Conservation (phyloP, 345 rosid genomes). For the Streptanthus diversifolius region DNA sequence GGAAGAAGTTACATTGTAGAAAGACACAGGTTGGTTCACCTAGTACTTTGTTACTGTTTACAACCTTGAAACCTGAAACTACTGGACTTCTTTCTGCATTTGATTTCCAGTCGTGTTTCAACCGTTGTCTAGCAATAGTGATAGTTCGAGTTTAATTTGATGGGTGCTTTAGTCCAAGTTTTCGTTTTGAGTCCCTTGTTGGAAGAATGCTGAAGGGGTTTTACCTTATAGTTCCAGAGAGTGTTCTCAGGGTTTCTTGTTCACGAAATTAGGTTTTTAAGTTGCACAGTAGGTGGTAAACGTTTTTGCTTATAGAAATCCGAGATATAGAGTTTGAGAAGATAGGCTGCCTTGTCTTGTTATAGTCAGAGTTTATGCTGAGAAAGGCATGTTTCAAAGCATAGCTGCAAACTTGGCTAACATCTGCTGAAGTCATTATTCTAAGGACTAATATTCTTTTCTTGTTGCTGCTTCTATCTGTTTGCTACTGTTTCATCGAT, state of each 20-base stretch:
- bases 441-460: constrained; percentile 16
- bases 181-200: constrained; percentile 6
- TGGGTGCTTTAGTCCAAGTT: constrained; percentile 3
- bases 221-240: background rate
- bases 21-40: constrained; percentile 66
- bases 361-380: constrained; percentile 4
- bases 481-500: constrained; percentile 28
- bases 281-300: constrained; percentile 1
- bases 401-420: constrained; percentile 12
- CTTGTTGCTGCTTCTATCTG: constrained; percentile 30
- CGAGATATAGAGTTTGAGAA: background rate
- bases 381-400: background rate
- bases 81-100: background rate
- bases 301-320: background rate
- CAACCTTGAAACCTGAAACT: constrained; percentile 4
- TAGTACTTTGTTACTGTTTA: constrained; percentile 11
- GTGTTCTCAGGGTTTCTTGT: constrained; percentile 6
- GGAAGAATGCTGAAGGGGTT: background rate
- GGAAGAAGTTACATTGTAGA: constrained; percentile 59
- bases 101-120: background rate
- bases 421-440: background rate
- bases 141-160: background rate
- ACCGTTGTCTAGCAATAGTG: constrained; percentile 1
- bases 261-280: constrained; percentile 2
- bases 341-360: constrained; percentile 7